Percentiles rank a stretch among this genome's conserved stretches.
Conservation (phyloP, 306 rosid genomes). For the Clitoria ternatea region DNA sequence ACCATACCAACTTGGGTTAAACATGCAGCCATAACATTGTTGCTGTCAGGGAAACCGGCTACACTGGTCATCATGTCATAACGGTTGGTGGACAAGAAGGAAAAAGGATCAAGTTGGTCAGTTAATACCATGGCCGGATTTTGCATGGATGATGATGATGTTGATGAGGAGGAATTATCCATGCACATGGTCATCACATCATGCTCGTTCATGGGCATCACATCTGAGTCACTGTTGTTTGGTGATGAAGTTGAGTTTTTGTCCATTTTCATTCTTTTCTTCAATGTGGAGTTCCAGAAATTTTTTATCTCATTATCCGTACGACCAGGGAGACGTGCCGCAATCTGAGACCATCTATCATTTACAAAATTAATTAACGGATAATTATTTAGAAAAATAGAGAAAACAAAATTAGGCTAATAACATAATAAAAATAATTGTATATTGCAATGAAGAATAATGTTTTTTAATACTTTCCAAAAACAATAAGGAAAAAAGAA, state of each 20-base stretch:
- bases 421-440: no score
- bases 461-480: no score
- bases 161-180: constrained; percentile 71
- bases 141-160: constrained; percentile 52
- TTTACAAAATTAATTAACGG: no score
- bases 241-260: constrained; percentile 41
- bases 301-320: constrained; percentile 95
- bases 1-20: constrained; percentile 43
- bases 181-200: constrained; percentile 51
- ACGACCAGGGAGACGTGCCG: constrained; percentile 92
- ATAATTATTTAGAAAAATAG: no score
- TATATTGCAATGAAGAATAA: no score
- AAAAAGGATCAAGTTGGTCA: constrained; percentile 44
- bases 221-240: constrained; percentile 52
- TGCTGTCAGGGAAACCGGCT: constrained; percentile 36
- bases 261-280: constrained; percentile 64
- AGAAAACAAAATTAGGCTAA: no score
- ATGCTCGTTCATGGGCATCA: constrained; percentile 42
- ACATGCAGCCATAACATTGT: constrained; percentile 36
- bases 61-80: constrained; percentile 39
- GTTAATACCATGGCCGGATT: constrained; percentile 34
- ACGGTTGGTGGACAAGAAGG: constrained; percentile 35
- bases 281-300: constrained; percentile 88
- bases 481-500: no score
- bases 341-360: constrained; percentile 94